Evolutionary conservation across 75 land plant genomes (phyloP), one percentile per base, ranked within the genome.

Genomic region (Pinus taeda): DNA sequence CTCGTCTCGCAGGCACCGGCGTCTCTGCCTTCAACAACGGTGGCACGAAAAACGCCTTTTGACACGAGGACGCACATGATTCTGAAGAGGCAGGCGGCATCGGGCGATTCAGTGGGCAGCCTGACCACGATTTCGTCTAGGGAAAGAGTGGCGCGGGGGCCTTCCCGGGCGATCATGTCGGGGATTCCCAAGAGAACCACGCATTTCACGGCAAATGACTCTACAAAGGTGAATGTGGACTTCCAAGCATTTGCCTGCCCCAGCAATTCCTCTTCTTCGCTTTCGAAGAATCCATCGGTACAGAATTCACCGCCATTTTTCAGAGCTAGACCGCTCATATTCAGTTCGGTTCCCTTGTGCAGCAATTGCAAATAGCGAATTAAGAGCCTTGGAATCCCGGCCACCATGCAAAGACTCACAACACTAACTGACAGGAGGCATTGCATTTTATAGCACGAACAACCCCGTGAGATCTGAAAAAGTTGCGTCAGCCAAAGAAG

Each of bases 41-140:
- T 6, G n/a, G 30, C 39, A 13, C 66, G 4, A 74, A 86, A 81
- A 66, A 83, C 59, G 14, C 82, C 80, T 4, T 77, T 72, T 37
- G 84, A 76, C 11, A 77, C 79, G 2, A 91, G 73, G 58, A 82
- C 81, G 21, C 92, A 79, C 87, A 91, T 81, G 21, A 91, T 73
- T 63, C 89, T 88, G 72, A 36, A 67, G 15, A 90, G 76, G 53
- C 81, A 84, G 49, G 29, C 74, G 49, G 59, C 86, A 83, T 33
- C 57, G 26, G 14, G 83, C 82, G 59, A 6, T 12, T 9, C 42
- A 12, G 9, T 70, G 75, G 30, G 37, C 24, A 81, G 73, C 14
- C 73, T 56, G 0, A 76, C 59, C 2, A 84, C 77, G 11, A 88
- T 56, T 37, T 79, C 58, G 3, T 58, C 1, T 59, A 73, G 58